These are phyloP conservation scores for Fusarium domesticum DNA, from an alignment of 2,329 filamentous ascomycete genomes.

Conservation along the genomic window DNA sequence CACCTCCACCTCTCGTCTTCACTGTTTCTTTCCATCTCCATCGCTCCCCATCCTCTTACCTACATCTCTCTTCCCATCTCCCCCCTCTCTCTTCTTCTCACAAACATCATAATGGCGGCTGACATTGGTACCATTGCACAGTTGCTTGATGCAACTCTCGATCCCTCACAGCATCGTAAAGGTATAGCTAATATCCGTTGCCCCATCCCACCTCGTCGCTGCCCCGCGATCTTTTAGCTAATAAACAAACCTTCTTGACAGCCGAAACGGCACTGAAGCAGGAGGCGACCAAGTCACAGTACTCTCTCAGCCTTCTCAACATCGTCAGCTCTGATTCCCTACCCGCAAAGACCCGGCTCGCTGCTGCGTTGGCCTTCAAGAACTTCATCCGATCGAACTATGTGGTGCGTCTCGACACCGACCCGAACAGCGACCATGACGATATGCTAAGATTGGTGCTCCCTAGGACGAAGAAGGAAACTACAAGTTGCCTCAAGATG, in stretches of 20 bases:
- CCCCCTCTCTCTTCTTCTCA: conserved; percentile 8
- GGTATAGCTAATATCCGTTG: conserved; percentile 52
- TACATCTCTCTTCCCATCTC: conserved; percentile 15
- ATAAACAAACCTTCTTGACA: conserved; percentile 44
- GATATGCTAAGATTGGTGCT: conserved; percentile 15
- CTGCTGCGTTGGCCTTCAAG: conserved; percentile 93
- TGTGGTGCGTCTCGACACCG: conserved; percentile 55
- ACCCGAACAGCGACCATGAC: conserved; percentile 11
- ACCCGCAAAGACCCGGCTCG: conserved; percentile 75
- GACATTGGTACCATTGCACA: conserved; percentile 65
- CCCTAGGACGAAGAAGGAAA: conserved; percentile 81
- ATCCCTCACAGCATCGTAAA: conserved; percentile 84
- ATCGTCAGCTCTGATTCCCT: conserved; percentile 77
- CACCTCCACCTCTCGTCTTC: conserved; percentile 1
- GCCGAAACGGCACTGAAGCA: conserved; percentile 77
- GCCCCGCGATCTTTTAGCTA: conserved; percentile 34
- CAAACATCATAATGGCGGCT: conserved; percentile 49
- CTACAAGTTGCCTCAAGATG: conserved; percentile 79
- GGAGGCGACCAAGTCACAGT: conserved; percentile 80
- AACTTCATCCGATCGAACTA: conserved; percentile 96
- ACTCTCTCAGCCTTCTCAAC: conserved; percentile 83
- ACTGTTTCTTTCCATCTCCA: conserved; percentile 15
- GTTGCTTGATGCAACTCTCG: conserved; percentile 86
- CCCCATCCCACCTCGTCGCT: conserved; percentile 24
- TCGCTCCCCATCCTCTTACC: no score